phyloP scores from a whole-genome alignment of 352 stramenopile genomes.

The Pythium oligandrum region DNA sequence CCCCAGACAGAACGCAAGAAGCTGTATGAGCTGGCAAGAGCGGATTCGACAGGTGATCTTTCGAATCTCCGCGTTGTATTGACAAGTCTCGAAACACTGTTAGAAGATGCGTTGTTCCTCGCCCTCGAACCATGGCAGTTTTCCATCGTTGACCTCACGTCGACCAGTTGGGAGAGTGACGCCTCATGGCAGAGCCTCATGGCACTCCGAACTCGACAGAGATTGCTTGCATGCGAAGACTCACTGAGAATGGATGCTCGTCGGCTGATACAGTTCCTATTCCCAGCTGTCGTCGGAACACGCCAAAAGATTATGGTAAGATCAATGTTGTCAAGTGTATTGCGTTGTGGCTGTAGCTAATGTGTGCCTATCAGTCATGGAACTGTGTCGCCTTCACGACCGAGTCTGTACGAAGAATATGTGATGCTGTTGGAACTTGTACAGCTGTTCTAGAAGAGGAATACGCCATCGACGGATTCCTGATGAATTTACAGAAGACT shows the following conservation, averaged over 20 bases:
- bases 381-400: conserved; percentile 50
- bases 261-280: conserved; percentile 59
- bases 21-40: not conserved
- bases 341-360: not conserved
- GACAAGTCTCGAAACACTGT: not conserved
- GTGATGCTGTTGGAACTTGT: conserved; percentile 35
- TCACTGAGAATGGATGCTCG: conserved; percentile 34
- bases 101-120: not conserved
- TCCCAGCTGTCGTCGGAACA: conserved; percentile 61
- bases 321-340: not conserved
- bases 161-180: not conserved
- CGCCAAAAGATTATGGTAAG: conserved; percentile 71
- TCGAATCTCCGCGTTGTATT: not conserved
- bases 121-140: not conserved
- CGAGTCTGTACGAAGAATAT: conserved; percentile 39
- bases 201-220: not conserved
- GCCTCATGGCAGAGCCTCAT: not conserved
- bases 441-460: conserved; percentile 21
- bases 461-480: conserved; percentile 22
- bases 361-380: conserved; percentile 25
- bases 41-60: conserved; percentile 1
- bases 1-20: no score
- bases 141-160: not conserved
- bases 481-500: conserved; percentile 20
- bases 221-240: conserved; percentile 1